phyloP scores from a whole-genome alignment of 177 flowering plant species.

The Tripterygium wilfordii region DNA sequence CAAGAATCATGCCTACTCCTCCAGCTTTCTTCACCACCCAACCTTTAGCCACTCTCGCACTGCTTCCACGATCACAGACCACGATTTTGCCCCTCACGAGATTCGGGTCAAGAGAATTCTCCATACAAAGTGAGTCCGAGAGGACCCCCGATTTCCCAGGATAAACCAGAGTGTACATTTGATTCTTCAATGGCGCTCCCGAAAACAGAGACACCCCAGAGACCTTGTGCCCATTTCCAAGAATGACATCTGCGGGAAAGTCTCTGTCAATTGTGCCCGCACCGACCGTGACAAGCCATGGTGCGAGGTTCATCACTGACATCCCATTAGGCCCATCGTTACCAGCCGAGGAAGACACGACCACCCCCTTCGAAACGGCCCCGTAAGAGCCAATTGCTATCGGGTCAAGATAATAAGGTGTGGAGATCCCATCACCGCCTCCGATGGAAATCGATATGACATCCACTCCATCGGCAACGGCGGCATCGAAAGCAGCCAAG shows the following conservation, averaged over 20 bases:
- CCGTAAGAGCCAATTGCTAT: conserved; percentile 83
- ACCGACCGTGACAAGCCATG: conserved; percentile 85
- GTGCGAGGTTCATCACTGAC: conserved; percentile 86
- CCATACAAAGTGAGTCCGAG: conserved; percentile 75
- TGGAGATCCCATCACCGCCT: conserved; percentile 69
- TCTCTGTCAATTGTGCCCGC: conserved; percentile 88
- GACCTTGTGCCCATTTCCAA: conserved; percentile 56
- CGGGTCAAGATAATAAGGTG: conserved; percentile 81
- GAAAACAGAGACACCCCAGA: conserved; percentile 78
- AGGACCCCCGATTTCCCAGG: conserved; percentile 67
- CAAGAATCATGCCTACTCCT: conserved; percentile 86
- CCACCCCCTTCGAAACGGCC: conserved; percentile 64
- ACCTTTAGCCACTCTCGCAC: conserved; percentile 77
- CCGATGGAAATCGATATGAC: conserved; percentile 92
- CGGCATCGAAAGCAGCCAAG: conserved; percentile 78
- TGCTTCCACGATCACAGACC: conserved; percentile 81
- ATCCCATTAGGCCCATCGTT: conserved; percentile 74
- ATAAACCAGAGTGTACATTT: conserved; percentile 58
- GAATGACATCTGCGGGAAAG: conserved; percentile 65
- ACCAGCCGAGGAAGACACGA: conserved; percentile 82
- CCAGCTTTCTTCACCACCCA: conserved; percentile 83
- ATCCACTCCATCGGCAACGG: conserved; percentile 87
- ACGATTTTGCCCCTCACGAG: conserved; percentile 75
- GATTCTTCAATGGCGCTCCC: conserved; percentile 46
- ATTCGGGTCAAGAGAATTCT: conserved; percentile 58